phyloP scores from a whole-genome alignment of 2,329 filamentous ascomycete genomes.

The Metarhizium sp. region DNA sequence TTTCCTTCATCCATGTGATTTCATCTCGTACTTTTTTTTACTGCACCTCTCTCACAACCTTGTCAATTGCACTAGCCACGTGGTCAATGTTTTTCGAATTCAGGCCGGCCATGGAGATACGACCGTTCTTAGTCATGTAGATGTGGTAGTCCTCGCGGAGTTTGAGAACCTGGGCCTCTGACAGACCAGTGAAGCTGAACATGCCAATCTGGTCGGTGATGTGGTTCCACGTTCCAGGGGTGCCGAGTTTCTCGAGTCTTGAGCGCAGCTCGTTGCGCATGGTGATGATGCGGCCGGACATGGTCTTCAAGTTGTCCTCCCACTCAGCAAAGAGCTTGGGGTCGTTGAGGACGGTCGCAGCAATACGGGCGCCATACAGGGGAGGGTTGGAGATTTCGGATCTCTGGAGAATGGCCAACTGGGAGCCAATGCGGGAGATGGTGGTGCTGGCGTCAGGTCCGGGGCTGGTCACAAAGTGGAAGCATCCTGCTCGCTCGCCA shows the following conservation, averaged over 20 bases:
- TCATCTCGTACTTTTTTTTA: constrained; percentile 6
- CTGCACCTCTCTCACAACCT: constrained; percentile 49
- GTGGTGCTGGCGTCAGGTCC: constrained; percentile 55
- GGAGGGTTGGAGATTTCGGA: constrained; percentile 97
- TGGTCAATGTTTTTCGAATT: constrained; percentile 90
- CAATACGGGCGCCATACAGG: constrained; percentile 86
- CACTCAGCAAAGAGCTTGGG: constrained; percentile 74
- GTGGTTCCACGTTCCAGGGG: constrained; percentile 90
- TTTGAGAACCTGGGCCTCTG: constrained; percentile 62
- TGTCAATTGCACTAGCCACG: constrained; percentile 81
- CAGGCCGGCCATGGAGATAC: constrained; percentile 96
- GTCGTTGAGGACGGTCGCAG: constrained; percentile 76
- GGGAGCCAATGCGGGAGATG: constrained; percentile 62
- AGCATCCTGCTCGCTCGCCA: constrained; percentile 89
- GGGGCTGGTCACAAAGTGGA: constrained; percentile 82
- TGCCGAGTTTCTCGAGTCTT: constrained; percentile 76
- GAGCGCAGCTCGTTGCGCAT: constrained; percentile 74
- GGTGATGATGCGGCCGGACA: constrained; percentile 89
- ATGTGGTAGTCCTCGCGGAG: constrained; percentile 64
- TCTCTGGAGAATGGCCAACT: constrained; percentile 88
- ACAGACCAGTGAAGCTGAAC: constrained; percentile 89
- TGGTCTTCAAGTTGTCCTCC: constrained; percentile 84
- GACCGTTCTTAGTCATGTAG: constrained; percentile 96
- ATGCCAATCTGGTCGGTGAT: constrained; percentile 99
- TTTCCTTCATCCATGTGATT: neutral